Evolutionary conservation across 768 basidiomycete species (phyloP).

Genomic region (Xanthoconium purpureum): DNA sequence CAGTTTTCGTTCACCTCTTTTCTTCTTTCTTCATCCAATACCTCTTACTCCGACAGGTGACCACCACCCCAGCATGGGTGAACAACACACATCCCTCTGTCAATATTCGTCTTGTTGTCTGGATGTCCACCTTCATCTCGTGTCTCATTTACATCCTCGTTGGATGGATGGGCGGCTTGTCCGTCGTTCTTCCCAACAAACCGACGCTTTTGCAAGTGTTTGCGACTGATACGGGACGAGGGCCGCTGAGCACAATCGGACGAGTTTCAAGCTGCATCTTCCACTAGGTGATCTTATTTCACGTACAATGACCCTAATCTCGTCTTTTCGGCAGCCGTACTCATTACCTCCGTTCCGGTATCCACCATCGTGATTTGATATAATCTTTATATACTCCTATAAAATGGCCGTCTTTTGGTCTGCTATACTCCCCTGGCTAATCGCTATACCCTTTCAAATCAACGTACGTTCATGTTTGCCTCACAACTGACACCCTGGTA

Average conservation of each 20-base stretch:
- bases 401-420: constrained; percentile 24
- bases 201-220: constrained; percentile 20
- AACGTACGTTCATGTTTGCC: constrained; percentile 9
- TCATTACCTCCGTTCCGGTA: constrained; percentile 25
- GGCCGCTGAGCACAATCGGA: constrained; percentile 3
- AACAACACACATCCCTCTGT: constrained; percentile 24
- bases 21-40: neutral
- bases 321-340: constrained; percentile 17
- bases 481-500: neutral
- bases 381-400: constrained; percentile 23
- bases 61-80: constrained; percentile 25
- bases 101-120: too few species aligned
- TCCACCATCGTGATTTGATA: constrained; percentile 24
- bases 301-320: neutral
- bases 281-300: constrained; percentile 11
- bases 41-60: constrained; percentile 9
- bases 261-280: constrained; percentile 17
- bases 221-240: constrained; percentile 1
- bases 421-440: constrained; percentile 21
- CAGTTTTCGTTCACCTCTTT: neutral
- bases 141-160: constrained; percentile 24
- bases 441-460: constrained; percentile 26
- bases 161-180: constrained; percentile 22
- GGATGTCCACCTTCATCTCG: constrained; percentile 21
- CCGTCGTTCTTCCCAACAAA: constrained; percentile 5